Evolutionary conservation across 2,329 filamentous ascomycete genomes (phyloP).

Genomic region (Aspergillus brasiliensis): DNA sequence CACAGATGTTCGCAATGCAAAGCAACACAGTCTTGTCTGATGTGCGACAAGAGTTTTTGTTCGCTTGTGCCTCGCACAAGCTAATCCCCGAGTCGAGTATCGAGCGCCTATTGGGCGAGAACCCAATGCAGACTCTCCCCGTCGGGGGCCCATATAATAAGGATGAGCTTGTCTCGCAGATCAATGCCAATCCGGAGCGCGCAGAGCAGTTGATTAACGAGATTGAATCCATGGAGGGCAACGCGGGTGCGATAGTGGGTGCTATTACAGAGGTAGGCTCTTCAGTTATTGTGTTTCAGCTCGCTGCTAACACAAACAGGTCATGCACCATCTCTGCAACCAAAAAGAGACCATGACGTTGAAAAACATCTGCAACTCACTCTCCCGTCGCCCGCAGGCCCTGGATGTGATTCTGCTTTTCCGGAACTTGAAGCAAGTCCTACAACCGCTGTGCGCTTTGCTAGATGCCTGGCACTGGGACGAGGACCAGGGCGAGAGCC

Average conservation of each 20-base stretch:
- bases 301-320: conserved; percentile 28
- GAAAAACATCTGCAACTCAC: conserved; percentile 60
- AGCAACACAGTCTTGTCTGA: conserved; percentile 62
- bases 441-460: conserved; percentile 60
- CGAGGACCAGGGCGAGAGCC: conserved; percentile 65
- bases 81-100: conserved; percentile 79
- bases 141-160: conserved; percentile 67
- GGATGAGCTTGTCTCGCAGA: conserved; percentile 76
- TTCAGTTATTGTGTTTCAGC: not conserved
- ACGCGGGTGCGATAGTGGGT: conserved; percentile 80
- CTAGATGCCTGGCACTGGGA: conserved; percentile 67
- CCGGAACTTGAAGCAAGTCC: conserved; percentile 56
- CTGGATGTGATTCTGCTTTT: conserved; percentile 64
- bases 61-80: conserved; percentile 84
- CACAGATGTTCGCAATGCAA: conserved; percentile 64
- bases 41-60: conserved; percentile 81
- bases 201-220: conserved; percentile 77
- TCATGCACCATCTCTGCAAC: conserved; percentile 59
- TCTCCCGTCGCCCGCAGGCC: conserved; percentile 58
- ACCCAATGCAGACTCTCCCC: conserved; percentile 77
- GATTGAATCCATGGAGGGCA: conserved; percentile 87
- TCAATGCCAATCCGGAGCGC: conserved; percentile 72
- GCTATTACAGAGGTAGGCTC: conserved; percentile 69
- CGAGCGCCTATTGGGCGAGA: conserved; percentile 78
- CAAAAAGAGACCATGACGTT: conserved; percentile 65